Conservation (phyloP, 148 eudicot species). For the Rhododendron molle region DNA sequence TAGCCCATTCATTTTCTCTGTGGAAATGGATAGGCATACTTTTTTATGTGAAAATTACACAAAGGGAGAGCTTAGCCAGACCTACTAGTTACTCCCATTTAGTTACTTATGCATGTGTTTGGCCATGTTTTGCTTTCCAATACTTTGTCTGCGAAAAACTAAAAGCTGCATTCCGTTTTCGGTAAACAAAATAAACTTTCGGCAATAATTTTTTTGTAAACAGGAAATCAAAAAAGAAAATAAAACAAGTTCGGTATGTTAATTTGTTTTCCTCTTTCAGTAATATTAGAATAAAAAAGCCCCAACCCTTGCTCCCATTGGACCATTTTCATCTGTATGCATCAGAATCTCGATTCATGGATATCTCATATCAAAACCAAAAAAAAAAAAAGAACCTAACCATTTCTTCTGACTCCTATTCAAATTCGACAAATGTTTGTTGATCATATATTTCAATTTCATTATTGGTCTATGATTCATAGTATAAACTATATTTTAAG, state of each 20-base stretch:
- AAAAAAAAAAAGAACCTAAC: neutral
- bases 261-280: neutral
- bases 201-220: neutral
- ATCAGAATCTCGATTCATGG: neutral
- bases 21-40: neutral
- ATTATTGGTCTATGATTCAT: neutral
- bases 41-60: too few relatives aligned
- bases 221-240: too few relatives aligned
- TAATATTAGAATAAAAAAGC: neutral
- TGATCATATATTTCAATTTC: neutral
- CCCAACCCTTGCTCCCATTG: neutral
- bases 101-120: too few relatives aligned
- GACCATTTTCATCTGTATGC: neutral
- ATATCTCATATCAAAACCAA: neutral
- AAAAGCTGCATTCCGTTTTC: neutral
- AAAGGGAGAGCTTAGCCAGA: too few relatives aligned
- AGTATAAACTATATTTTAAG: neutral
- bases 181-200: neutral
- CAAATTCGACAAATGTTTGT: neutral
- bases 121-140: too few relatives aligned
- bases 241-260: too few relatives aligned
- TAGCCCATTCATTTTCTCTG: neutral
- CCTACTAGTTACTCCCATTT: too few relatives aligned
- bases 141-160: neutral
- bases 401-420: neutral